Evolutionary conservation across 2,329 filamentous ascomycete species (phyloP), one percentile per base, ranked within the genome.

Genomic region (Lachnellula suecica): DNA sequence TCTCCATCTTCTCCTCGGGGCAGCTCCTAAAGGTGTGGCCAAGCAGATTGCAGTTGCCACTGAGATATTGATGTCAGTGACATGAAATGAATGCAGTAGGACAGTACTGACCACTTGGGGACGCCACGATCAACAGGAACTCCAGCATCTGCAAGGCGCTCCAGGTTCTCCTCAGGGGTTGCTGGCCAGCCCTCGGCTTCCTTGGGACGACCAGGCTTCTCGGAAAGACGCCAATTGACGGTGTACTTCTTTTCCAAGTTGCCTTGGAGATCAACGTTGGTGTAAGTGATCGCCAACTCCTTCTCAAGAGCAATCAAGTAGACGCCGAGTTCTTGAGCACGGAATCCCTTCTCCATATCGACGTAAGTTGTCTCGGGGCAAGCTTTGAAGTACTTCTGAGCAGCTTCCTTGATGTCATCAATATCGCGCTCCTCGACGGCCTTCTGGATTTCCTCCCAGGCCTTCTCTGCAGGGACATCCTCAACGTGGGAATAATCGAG

Each of bases 181-280:
- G 76, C 69, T 4, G 87, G 87, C 82, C 84, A 90, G 1, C 72
- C 67, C 1, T 79, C 74, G 19, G 74, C 75, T 67, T 88, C 81
- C 47, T 79, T 79, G 25, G 80, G 80, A 3, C 83, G 79, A 19
- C 72, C 68, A 0, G 85, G 79, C 58, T 81, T 81, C 27, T 77
- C 69, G 1, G 75, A 76, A 59, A 84, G 83, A 44, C 86, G 81
- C 64, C 85, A 83, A 0, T 80, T 81, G 45, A 89, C 74, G 1
- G 78, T 79, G 60, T 79, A 89, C 65, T 83, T 84, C 68, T 83
- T 84, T 52, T 79, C 78, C 19, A 86, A 72, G 55, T 87, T 81
- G 4, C 87, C 87, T 63, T 89, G 85, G 1, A 89, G 72, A 58
- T 89, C 85, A 81, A 89, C 87, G 69, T 87, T 85, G 54, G 83